phyloP scores from a whole-genome alignment of 352 stramenopile genomes.

The Pilasporangium apinafurcum region DNA sequence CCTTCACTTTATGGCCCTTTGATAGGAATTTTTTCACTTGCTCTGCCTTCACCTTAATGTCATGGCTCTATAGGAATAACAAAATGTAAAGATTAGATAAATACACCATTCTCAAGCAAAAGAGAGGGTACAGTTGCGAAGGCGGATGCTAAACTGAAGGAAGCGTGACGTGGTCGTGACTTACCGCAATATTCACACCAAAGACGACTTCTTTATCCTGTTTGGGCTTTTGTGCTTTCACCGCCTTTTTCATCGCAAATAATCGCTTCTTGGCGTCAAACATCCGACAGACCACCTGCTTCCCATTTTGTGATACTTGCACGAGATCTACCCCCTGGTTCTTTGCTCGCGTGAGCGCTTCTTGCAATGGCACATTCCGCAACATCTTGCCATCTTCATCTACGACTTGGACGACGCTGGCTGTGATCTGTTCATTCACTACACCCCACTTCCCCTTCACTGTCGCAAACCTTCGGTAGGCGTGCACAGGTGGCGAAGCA shows the following conservation, averaged over 20 bases:
- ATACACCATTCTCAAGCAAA: background rate
- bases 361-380: slow-evolving; percentile 34
- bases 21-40: slow-evolving; percentile 58
- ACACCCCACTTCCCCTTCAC: slow-evolving; percentile 33
- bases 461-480: slow-evolving; percentile 27
- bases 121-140: background rate
- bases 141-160: background rate
- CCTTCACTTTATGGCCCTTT: slow-evolving; percentile 80
- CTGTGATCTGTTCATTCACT: slow-evolving; percentile 58
- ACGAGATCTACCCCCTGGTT: slow-evolving; percentile 58
- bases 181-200: slow-evolving; percentile 64
- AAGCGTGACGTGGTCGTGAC: slow-evolving; percentile 3
- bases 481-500: too few species aligned
- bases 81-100: background rate
- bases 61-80: slow-evolving; percentile 25
- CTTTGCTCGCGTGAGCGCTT: slow-evolving; percentile 47
- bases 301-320: slow-evolving; percentile 45
- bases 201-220: slow-evolving; percentile 68
- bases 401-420: slow-evolving; percentile 45
- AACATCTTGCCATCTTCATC: slow-evolving; percentile 43
- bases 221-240: slow-evolving; percentile 60
- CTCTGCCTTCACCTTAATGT: slow-evolving; percentile 67
- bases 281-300: slow-evolving; percentile 43
- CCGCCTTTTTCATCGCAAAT: slow-evolving; percentile 62
- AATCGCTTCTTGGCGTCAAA: slow-evolving; percentile 76